Evolutionary conservation across 305 asterid genomes (phyloP).

Genomic region (Fraxinus sp.): DNA sequence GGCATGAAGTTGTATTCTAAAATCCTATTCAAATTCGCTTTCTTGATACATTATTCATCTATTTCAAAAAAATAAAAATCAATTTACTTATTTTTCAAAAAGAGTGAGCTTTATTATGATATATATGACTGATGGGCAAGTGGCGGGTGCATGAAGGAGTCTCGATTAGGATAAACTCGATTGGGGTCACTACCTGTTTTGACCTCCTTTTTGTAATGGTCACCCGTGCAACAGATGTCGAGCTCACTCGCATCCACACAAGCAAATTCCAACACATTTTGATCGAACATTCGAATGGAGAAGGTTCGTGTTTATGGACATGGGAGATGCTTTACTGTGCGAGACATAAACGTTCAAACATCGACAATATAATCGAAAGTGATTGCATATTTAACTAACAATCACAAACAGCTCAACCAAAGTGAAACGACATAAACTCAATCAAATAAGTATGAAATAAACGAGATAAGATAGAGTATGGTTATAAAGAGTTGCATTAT

Average conservation of each 20-base stretch:
- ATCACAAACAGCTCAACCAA: not conserved
- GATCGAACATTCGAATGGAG: not conserved
- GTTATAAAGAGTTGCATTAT: not conserved
- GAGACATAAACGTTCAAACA: too few species aligned
- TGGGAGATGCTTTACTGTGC: not conserved
- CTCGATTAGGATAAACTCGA: not conserved
- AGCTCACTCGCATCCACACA: not conserved
- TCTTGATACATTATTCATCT: not conserved
- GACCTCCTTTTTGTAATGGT: not conserved
- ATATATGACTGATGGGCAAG: not conserved
- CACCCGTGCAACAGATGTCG: not conserved
- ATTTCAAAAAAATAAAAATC: not conserved
- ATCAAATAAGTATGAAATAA: not conserved
- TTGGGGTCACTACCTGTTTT: not conserved
- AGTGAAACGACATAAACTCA: not conserved
- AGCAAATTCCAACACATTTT: not conserved
- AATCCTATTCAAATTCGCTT: not conserved
- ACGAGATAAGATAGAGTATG: not conserved
- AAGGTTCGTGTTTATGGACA: not conserved
- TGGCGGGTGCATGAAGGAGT: not conserved
- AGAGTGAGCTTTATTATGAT: not conserved
- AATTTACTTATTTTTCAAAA: not conserved
- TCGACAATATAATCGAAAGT: not conserved
- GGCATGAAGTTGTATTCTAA: not conserved
- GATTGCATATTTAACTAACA: not conserved